Evolutionary conservation across 108 stramenopile species (phyloP).

Genomic region (Skeletonema marinoi): DNA sequence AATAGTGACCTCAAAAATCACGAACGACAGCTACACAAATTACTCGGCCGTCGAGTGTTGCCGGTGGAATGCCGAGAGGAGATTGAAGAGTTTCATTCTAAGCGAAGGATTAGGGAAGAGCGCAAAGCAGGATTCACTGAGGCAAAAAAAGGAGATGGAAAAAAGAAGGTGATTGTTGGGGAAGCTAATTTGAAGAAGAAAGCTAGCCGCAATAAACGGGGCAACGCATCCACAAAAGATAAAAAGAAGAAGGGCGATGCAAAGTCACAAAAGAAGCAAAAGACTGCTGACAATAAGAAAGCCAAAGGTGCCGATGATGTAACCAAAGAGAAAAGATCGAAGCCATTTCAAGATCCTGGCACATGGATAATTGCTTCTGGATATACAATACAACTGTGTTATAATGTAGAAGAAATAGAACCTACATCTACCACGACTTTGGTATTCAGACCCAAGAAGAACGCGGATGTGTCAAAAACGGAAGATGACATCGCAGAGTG

Average conservation of each 20-base stretch:
- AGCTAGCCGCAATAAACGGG: conserved; percentile 3
- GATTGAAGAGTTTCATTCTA: conserved; percentile 35
- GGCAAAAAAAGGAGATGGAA: background rate
- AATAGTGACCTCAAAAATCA: conserved; percentile 20
- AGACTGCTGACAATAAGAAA: conserved; percentile 5
- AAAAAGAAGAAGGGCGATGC: conserved; percentile 18
- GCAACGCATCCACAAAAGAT: background rate
- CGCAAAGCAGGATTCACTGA: background rate
- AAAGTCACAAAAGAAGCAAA: conserved; percentile 19
- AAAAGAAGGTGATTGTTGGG: conserved; percentile 6
- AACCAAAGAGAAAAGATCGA: conserved; percentile 37
- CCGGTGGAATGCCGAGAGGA: conserved; percentile 40
- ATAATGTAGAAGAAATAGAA: conserved; percentile 44
- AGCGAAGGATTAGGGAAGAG: conserved; percentile 8
- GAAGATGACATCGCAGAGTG: background rate
- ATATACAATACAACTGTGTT: conserved; percentile 47
- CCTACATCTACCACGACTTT: conserved; percentile 12
- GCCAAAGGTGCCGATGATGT: conserved; percentile 4
- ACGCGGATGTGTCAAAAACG: background rate
- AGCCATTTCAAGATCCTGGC: conserved; percentile 31
- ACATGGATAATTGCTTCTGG: conserved; percentile 40
- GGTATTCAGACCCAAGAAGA: conserved; percentile 14
- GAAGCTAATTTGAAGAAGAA: conserved; percentile 18
- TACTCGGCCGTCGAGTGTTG: conserved; percentile 39
- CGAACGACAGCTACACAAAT: conserved; percentile 47